A percentile compares a stretch with the other conserved stretches of the same genome.
These are phyloP conservation scores for Chloropicon primus DNA, from an alignment of 139 green algal species.

Conservation along the genomic window DNA sequence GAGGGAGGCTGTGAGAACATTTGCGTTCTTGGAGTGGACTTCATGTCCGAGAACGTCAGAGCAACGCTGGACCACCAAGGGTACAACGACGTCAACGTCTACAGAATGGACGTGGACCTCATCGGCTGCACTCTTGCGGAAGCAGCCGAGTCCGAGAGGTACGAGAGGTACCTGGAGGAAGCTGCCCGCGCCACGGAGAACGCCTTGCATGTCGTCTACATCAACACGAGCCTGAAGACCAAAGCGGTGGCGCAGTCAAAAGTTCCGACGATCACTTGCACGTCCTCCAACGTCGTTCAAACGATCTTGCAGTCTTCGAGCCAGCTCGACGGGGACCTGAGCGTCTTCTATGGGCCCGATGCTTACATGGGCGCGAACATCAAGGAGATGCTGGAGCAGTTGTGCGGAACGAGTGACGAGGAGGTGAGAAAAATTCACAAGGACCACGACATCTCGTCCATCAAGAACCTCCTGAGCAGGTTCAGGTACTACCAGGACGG, in stretches of 20 bases:
- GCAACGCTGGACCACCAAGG: constrained; percentile 83
- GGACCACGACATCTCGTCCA: constrained; percentile 37
- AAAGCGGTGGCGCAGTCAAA: constrained; percentile 68
- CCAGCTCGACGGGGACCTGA: constrained; percentile 47
- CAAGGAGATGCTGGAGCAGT: constrained; percentile 58
- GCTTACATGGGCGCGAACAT: constrained; percentile 98
- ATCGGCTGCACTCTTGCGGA: constrained; percentile 96
- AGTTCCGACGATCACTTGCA: constrained; percentile 98
- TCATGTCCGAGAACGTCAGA: constrained; percentile 97
- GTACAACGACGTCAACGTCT: constrained; percentile 47
- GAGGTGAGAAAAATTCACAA: constrained; percentile 66
- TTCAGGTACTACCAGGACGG: constrained; percentile 79
- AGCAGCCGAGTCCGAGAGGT: constrained; percentile 62
- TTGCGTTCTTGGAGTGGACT: constrained; percentile 92
- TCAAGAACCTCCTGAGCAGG: constrained; percentile 52
- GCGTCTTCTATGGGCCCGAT: constrained; percentile 95
- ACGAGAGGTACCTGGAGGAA: constrained; percentile 55
- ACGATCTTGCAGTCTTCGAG: constrained; percentile 76
- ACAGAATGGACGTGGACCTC: constrained; percentile 60
- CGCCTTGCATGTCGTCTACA: constrained; percentile 92
- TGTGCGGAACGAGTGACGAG: constrained; percentile 52
- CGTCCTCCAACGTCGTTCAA: constrained; percentile 94
- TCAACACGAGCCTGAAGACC: constrained; percentile 92
- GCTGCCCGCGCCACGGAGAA: constrained; percentile 26
- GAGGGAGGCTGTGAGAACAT: constrained; percentile 72